Conservation (phyloP, 2,329 filamentous ascomycete genomes). For the Sphaerostilbella broomeana region DNA sequence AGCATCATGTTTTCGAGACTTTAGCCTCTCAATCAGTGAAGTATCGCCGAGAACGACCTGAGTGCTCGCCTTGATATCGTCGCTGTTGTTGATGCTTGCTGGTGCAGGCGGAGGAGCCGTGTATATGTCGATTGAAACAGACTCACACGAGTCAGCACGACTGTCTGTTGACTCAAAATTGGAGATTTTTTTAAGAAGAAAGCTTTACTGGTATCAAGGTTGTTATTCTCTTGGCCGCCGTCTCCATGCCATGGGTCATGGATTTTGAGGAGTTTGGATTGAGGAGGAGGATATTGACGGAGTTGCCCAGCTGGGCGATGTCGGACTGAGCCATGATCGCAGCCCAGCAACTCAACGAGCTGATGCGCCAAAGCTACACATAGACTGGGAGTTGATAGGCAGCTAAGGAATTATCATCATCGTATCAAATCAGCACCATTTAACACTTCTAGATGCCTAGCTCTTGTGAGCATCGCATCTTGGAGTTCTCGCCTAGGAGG, state of each 20-base stretch:
- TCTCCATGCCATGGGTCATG: slow-evolving; percentile 62
- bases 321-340: slow-evolving; percentile 2
- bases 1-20: slow-evolving; percentile 54
- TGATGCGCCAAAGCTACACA: too few relatives aligned
- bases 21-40: slow-evolving; percentile 25
- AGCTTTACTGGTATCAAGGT: slow-evolving; percentile 21
- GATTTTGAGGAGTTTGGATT: slow-evolving; percentile 70
- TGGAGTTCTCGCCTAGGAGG: neutral
- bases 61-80: slow-evolving; percentile 59
- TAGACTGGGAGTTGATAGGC: too few relatives aligned
- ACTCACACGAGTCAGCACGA: slow-evolving; percentile 24
- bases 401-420: too few relatives aligned
- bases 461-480: neutral
- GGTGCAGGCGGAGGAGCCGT: slow-evolving; percentile 59
- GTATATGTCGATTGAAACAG: slow-evolving; percentile 52
- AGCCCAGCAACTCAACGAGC: too few relatives aligned
- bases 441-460: too few relatives aligned
- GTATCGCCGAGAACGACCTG: slow-evolving; percentile 54
- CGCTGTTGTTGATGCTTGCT: slow-evolving; percentile 69
- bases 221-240: slow-evolving; percentile 14
- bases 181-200: too few relatives aligned
- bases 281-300: slow-evolving; percentile 54
- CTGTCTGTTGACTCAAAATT: slow-evolving; percentile 20
- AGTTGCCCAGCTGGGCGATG: neutral
- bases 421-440: too few relatives aligned